phyloP scores from a whole-genome alignment of 2,329 filamentous ascomycete species.

The Fusarium kyushuense region DNA sequence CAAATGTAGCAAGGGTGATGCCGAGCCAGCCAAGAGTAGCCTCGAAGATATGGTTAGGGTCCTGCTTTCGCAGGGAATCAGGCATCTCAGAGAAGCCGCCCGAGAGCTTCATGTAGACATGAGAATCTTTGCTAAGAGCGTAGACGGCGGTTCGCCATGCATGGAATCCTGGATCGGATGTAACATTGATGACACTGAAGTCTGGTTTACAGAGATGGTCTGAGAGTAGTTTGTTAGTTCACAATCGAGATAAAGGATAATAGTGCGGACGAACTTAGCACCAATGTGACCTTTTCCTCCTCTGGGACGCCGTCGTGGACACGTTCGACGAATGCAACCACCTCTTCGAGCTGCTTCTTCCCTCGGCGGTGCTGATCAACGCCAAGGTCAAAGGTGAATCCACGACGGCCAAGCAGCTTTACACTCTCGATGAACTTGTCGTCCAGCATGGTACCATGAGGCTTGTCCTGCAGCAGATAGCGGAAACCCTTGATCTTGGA shows the following conservation, averaged over 20 bases:
- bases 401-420: constrained; percentile 71
- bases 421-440: constrained; percentile 74
- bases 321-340: constrained; percentile 75
- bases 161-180: constrained; percentile 68
- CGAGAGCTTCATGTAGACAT: constrained; percentile 91
- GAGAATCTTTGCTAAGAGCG: constrained; percentile 71
- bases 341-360: constrained; percentile 77
- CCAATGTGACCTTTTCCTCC: constrained; percentile 71
- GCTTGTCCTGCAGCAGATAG: constrained; percentile 85
- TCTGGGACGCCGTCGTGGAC: constrained; percentile 72
- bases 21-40: constrained; percentile 77
- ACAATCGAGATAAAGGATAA: not conserved
- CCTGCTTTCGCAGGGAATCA: constrained; percentile 61
- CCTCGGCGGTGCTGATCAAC: constrained; percentile 85
- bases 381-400: constrained; percentile 83
- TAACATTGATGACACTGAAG: constrained; percentile 70
- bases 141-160: constrained; percentile 78
- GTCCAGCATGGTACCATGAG: constrained; percentile 72
- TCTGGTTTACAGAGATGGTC: constrained; percentile 94
- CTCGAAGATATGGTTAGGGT: constrained; percentile 69
- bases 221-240: constrained; percentile 52
- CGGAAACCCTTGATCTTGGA: constrained; percentile 80
- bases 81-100: constrained; percentile 86
- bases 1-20: constrained; percentile 78
- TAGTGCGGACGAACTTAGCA: constrained; percentile 71